Conservation (phyloP, 2,329 filamentous ascomycete species). For the Colletotrichum euphorbiae region DNA sequence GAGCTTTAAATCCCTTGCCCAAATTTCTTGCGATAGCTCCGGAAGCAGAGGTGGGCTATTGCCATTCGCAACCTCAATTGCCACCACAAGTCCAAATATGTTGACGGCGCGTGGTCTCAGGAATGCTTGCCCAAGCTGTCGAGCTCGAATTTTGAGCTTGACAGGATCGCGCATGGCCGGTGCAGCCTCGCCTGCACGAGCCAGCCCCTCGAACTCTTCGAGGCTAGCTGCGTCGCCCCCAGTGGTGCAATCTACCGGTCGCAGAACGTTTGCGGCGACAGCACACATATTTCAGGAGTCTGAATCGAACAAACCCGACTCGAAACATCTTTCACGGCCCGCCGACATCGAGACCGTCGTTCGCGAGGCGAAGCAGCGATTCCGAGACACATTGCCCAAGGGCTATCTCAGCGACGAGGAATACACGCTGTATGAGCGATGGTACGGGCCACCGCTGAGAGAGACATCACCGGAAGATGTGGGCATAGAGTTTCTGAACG, state of each 20-base stretch:
- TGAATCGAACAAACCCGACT: conserved; percentile 29
- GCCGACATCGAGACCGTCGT: conserved; percentile 71
- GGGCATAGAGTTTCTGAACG: conserved; percentile 53
- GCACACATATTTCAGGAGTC: neutral
- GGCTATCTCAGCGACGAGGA: conserved; percentile 78
- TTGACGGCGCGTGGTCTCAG: conserved; percentile 36
- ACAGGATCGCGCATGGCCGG: neutral
- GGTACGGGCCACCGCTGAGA: conserved; percentile 82
- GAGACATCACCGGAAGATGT: conserved; percentile 71
- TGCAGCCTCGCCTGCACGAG: neutral
- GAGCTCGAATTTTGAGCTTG: conserved; percentile 26
- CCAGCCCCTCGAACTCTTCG: conserved; percentile 3
- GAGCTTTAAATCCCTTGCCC: neutral
- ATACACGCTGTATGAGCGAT: conserved; percentile 78
- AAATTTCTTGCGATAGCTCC: conserved; percentile 36
- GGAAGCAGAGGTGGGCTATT: neutral
- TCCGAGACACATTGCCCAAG: conserved; percentile 81
- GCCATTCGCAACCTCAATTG: neutral
- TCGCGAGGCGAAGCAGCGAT: conserved; percentile 77
- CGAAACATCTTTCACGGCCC: conserved; percentile 36
- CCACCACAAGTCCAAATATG: conserved; percentile 21
- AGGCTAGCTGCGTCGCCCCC: conserved; percentile 10
- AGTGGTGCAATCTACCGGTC: conserved; percentile 8
- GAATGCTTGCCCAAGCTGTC: conserved; percentile 35
- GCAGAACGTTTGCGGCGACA: conserved; percentile 25